Evolutionary conservation across 345 rosid genomes (phyloP).

Genomic region (Lumnitzera racemosa): DNA sequence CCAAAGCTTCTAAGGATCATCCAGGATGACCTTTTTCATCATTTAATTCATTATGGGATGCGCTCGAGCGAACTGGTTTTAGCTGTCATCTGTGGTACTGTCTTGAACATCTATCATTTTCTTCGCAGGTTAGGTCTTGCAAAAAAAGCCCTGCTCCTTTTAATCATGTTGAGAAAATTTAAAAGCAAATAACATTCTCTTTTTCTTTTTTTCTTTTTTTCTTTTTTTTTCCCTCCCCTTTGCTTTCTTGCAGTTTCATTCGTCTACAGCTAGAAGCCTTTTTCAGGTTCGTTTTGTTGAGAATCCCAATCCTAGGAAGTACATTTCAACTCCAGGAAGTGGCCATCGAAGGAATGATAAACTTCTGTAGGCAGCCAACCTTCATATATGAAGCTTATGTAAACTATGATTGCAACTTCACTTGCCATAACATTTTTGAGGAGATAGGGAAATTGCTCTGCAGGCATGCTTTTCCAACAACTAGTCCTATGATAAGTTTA

Average conservation of each 20-base stretch:
- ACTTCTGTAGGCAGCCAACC: constrained; percentile 77
- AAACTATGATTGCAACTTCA: constrained; percentile 79
- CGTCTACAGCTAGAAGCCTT: constrained; percentile 92
- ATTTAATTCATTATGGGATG: constrained; percentile 75
- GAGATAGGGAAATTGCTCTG: constrained; percentile 80
- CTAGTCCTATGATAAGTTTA: constrained; percentile 44
- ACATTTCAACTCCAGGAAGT: constrained; percentile 72
- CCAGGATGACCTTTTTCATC: constrained; percentile 80
- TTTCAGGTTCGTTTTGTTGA: constrained; percentile 60
- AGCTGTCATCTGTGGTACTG: constrained; percentile 85
- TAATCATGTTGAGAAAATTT: not conserved
- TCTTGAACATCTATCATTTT: constrained; percentile 73
- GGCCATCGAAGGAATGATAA: constrained; percentile 73
- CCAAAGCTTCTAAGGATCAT: constrained; percentile 71
- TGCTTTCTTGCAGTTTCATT: constrained; percentile 43
- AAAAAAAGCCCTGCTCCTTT: not conserved
- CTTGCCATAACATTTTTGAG: constrained; percentile 51
- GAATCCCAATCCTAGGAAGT: constrained; percentile 29
- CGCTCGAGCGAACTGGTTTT: constrained; percentile 66
- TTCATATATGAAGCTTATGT: constrained; percentile 72
- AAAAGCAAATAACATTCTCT: too few relatives aligned
- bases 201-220: too few relatives aligned
- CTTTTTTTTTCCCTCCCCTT: not conserved
- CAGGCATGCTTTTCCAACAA: constrained; percentile 68
- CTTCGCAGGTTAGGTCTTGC: constrained; percentile 52